Percentiles rank a stretch among this genome's conserved stretches.
Evolutionary conservation across 768 basidiomycete species (phyloP).

Genomic region (Rubroboletus satanas): DNA sequence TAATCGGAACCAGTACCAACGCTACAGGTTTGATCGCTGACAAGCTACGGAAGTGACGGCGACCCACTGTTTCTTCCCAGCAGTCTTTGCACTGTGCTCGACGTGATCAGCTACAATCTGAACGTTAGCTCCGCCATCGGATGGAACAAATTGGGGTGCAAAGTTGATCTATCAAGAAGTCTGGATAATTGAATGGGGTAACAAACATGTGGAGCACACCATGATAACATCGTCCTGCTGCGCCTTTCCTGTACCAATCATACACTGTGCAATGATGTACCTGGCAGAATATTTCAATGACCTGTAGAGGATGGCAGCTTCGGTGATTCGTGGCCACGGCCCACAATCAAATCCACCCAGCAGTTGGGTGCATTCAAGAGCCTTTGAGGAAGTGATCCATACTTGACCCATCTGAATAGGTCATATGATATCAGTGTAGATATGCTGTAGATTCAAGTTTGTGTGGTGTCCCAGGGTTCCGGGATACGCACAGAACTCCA

Average conservation of each 20-base stretch:
- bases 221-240: conserved; percentile 84
- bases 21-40: background rate
- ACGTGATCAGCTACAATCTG: conserved; percentile 79
- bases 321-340: too few relatives aligned
- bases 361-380: too few relatives aligned
- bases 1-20: conserved; percentile 50
- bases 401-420: too few relatives aligned
- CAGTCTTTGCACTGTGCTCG: conserved; percentile 71
- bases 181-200: background rate
- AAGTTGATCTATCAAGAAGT: conserved; percentile 68
- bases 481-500: too few relatives aligned
- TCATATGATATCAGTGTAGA: too few relatives aligned
- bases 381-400: too few relatives aligned
- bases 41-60: background rate
- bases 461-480: too few relatives aligned
- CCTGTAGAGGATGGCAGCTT: too few relatives aligned
- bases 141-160: conserved; percentile 61
- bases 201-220: conserved; percentile 40
- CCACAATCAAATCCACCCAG: too few relatives aligned
- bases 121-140: conserved; percentile 60
- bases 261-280: too few relatives aligned
- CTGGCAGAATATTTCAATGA: too few relatives aligned
- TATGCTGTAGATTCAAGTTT: too few relatives aligned
- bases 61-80: conserved; percentile 69
- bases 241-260: conserved; percentile 59